Base-by-base conservation (phyloP, 2,329 filamentous ascomycete species). In the Talaromyces albobiverticillius region DNA sequence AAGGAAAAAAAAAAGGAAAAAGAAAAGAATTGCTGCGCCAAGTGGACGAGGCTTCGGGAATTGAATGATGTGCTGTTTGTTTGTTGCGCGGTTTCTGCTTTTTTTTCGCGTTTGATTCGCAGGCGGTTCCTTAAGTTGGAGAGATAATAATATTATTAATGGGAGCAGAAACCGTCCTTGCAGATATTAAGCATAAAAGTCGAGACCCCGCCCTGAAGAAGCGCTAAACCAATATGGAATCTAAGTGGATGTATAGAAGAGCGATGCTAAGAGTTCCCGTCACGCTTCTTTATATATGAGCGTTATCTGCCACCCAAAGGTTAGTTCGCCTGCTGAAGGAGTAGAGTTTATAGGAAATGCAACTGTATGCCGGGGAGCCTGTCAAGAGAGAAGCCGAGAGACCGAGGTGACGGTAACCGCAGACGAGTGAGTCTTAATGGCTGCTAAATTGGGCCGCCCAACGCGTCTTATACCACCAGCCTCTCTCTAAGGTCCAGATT, bases 161-260 rank as follows among this genome's bases (percentile, higher is more conserved):
- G 41, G 42, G 40, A 48, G 29, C 20, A 40, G 26, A 46, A 55
- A 51, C 42, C 26, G 53, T 46, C 53, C 50, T 50, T 55, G 53
- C 53, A 55, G 53, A 46, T 55, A 51, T 55, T 52, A 46, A 51
- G 53, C 47, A 55, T 55, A 55, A 52, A 52, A 51, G 42, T 51
- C 53, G 42, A 47, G 53, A 51, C 48, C 53, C 53, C 53, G 53
- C 53, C 49, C 29, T 51, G 53, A 55, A 55, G 53, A 51, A 55
- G 7, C 47, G 53, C 53, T 55, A 55, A 51, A 31, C 41, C 20
- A 43, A 46, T 40, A 42, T 47, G 43, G 51, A 47, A 46, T 41
- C 40, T 29, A 53, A 36, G 32, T 47, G 32, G 38, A 55, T 40
- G 34, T 41, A 51, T 42, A 51, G 49, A 26, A 46, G 43, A 32